Conservation (phyloP, 306 rosid species). For the Vigna unguiculata region DNA sequence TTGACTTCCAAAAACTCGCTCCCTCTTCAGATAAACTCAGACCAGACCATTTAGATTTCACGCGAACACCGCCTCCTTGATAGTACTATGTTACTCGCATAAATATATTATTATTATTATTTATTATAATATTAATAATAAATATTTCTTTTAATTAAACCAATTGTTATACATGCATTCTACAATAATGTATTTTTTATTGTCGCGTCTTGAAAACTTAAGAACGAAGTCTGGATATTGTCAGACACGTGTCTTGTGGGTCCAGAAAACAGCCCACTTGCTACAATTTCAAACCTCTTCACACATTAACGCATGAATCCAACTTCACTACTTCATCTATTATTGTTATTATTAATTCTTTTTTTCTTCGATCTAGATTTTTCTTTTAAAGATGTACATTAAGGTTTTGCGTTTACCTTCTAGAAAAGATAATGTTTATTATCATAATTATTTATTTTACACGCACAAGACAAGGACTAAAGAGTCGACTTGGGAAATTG, state of each 20-base stretch:
- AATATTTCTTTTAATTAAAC: no score
- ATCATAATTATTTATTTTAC: no score
- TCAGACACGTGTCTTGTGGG: not conserved
- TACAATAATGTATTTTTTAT: not conserved
- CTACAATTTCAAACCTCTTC: not conserved
- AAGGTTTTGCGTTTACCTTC: not conserved
- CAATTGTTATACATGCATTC: no score
- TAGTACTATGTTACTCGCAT: not conserved
- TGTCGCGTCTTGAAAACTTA: not conserved
- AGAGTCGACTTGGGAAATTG: slow-evolving; percentile 36
- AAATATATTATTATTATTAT: not conserved
- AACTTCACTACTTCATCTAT: not conserved
- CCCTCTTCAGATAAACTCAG: slow-evolving; percentile 2
- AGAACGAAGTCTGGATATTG: not conserved
- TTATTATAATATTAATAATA: no score
- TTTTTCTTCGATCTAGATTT: not conserved
- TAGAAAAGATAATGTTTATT: not conserved
- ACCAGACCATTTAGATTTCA: slow-evolving; percentile 14
- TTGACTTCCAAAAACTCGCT: not conserved
- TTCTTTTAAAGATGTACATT: not conserved
- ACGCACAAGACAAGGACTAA: not conserved
- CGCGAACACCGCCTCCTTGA: not conserved
- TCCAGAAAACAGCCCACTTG: not conserved
- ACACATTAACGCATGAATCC: no score
- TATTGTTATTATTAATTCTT: not conserved